Percentiles rank a stretch among this genome's conserved stretches.
Conservation (phyloP, 1,284 basidiomycete species). For the Austroboletus niveus region DNA sequence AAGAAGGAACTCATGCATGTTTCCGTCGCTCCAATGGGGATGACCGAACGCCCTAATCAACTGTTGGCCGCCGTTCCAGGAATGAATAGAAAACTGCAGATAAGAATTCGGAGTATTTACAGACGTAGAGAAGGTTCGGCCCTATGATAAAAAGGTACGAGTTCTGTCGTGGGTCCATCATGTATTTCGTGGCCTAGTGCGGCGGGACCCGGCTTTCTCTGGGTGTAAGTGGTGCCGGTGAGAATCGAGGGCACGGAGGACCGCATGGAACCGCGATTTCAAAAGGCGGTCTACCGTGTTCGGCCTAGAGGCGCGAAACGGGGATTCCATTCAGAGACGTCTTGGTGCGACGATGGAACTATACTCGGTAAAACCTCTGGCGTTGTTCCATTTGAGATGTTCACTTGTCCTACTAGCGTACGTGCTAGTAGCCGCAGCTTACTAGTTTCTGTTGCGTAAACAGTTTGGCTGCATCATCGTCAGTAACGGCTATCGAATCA, state of each 20-base stretch:
- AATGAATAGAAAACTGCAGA: neutral
- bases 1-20: neutral
- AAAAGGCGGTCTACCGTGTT: constrained; percentile 1
- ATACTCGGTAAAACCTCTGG: constrained; percentile 1
- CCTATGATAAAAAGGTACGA: neutral
- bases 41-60: neutral
- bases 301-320: neutral
- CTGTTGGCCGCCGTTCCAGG: neutral
- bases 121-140: constrained; percentile 2
- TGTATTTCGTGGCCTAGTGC: neutral
- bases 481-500: neutral
- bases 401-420: neutral
- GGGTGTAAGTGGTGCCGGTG: constrained; percentile 2
- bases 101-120: neutral
- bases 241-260: constrained; percentile 5
- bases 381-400: neutral
- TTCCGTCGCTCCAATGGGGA: constrained; percentile 4
- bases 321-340: neutral
- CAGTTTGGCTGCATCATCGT: neutral
- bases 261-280: constrained; percentile 2
- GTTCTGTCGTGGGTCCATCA: neutral
- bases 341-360: constrained; percentile 1
- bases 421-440: neutral
- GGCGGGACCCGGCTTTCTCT: neutral
- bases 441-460: neutral